These are phyloP conservation scores for Tetrahymena malaccensis DNA, from an alignment of 73 alveolate genomes.

Conservation along the genomic window DNA sequence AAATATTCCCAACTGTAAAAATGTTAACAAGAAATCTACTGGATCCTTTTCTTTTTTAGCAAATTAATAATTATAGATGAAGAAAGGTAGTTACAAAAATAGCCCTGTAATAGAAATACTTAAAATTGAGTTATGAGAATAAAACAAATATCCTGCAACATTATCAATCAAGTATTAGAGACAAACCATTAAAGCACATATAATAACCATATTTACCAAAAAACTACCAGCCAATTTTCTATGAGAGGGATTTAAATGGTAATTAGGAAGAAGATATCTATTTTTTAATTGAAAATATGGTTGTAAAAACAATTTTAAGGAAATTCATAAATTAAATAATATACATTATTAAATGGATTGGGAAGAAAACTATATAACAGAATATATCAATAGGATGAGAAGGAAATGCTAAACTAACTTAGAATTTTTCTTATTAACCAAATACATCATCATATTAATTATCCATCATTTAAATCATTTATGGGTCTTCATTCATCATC, in stretches of 20 bases:
- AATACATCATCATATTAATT: neutral
- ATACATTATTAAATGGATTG: neutral
- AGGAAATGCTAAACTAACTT: neutral
- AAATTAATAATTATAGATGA: neutral
- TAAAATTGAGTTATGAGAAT: neutral
- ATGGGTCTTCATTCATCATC: neutral
- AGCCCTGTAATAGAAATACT: neutral
- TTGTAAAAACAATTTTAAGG: neutral
- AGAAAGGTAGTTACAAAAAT: neutral
- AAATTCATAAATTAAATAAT: neutral
- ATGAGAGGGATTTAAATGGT: neutral
- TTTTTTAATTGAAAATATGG: neutral
- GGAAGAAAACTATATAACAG: neutral
- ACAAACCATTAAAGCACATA: neutral
- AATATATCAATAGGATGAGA: neutral
- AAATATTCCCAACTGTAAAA: neutral
- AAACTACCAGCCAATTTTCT: neutral
- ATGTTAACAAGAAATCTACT: neutral
- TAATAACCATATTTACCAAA: neutral
- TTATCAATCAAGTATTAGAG: neutral
- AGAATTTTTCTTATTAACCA: neutral
- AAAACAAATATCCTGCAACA: neutral
- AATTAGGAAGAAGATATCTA: neutral
- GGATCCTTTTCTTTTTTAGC: neutral
- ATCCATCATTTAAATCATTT: neutral